phyloP scores from a whole-genome alignment of 1,284 basidiomycete species.

The Malassezia cuniculi region DNA sequence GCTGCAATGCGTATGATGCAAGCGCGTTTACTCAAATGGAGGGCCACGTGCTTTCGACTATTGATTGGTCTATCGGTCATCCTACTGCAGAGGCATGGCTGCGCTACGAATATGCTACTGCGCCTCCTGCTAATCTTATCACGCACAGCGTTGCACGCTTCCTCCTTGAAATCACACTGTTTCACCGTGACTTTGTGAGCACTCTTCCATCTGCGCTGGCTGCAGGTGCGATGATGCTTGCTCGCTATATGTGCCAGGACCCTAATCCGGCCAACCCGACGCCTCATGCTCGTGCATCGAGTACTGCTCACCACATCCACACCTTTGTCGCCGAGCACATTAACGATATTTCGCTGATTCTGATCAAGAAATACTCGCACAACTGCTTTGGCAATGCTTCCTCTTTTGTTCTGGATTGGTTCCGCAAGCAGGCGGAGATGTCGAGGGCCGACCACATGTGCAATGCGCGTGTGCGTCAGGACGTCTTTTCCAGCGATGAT shows the following conservation, averaged over 20 bases:
- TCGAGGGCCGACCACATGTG: constrained; percentile 13
- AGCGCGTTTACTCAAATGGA: constrained; percentile 67
- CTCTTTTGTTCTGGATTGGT: constrained; percentile 79
- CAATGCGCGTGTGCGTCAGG: constrained; percentile 13
- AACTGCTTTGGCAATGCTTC: constrained; percentile 88
- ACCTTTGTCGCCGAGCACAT: constrained; percentile 68
- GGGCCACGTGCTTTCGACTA: constrained; percentile 85
- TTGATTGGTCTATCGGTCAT: constrained; percentile 92
- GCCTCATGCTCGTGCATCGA: not conserved
- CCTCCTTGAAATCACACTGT: constrained; percentile 94
- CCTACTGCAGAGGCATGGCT: constrained; percentile 97
- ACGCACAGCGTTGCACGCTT: constrained; percentile 90
- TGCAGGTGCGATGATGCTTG: constrained; percentile 70
- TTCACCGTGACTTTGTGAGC: constrained; percentile 86
- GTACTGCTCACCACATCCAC: constrained; percentile 6
- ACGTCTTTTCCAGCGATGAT: constrained; percentile 16
- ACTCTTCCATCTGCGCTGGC: constrained; percentile 76
- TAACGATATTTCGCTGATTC: constrained; percentile 76
- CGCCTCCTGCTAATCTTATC: constrained; percentile 33
- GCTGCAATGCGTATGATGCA: constrained; percentile 86
- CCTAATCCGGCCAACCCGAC: constrained; percentile 16
- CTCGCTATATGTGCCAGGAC: constrained; percentile 58
- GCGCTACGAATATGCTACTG: constrained; percentile 48
- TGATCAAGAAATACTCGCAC: constrained; percentile 94
- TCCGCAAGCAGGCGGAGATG: constrained; percentile 46